Base-by-base conservation (phyloP, 2,329 filamentous ascomycete species). In the Botryosphaeria dothidea region DNA sequence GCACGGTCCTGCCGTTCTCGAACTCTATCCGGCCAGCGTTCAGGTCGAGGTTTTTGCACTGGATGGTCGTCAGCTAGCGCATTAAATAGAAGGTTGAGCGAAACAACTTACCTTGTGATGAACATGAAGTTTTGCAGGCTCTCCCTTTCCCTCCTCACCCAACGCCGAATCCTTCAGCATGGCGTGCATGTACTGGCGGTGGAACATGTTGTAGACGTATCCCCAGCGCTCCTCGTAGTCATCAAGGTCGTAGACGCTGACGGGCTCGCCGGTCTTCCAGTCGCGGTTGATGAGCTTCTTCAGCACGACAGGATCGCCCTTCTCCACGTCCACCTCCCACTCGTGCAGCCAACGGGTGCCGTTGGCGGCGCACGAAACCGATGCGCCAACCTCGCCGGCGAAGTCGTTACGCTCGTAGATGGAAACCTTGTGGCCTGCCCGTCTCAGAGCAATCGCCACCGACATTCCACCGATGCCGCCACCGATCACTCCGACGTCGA, bases 271-370 rank as follows among this genome's bases (percentile, higher is more conserved):
- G 0, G 88, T 90, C 72, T 85, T 84, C 88, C 88, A 91, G 75
- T 91, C 88, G 3, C 86, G 84, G 73, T 87, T 89, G 77, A 91
- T 90, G 61, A 91, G 81, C 70, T 87, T 87, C 74, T 82, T 82
- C 56, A 91, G 77, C 1, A 90, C 78, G 1, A 91, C 88, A 0
- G 88, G 88, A 65, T 90, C 85, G 8, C 88, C 89, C 70, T 86
- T 86, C 15, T 78, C 78, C 1, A 91, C 80, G 69, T 91, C 86
- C 1, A 91, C 86, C 0, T 79, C 80, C 89, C 89, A 91, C 73
- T 89, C 86, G 67, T 89, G 84, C 7, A 91, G 78, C 88, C 88
- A 91, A 52, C 86, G 82, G 1, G 88, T 89, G 7, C 88, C 89
- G 69, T 91, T 91, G 9, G 89, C 88, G 1, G 89, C 89, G 69